Conservation (phyloP, 495 filamentous ascomycete species). For the Cercophora newfieldiana region DNA sequence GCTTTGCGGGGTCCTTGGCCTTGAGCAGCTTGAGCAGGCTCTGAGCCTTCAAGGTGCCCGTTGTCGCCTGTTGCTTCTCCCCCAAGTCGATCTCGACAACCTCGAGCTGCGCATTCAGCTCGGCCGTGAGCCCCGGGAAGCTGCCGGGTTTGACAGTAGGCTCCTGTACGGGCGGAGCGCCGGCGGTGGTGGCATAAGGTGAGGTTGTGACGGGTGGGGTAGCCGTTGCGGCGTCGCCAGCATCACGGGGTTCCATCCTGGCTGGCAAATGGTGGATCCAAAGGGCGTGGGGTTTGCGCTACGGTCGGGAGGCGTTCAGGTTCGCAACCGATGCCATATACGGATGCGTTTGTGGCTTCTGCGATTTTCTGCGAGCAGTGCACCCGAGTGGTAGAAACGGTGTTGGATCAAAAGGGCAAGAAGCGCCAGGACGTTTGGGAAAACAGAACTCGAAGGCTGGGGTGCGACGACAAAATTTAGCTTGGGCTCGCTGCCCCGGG, state of each 20-base stretch:
- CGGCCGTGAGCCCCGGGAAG: slow-evolving; percentile 16
- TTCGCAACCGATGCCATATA: not conserved
- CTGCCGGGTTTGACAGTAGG: not conserved
- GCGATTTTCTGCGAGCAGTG: not conserved
- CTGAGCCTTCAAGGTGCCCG: not conserved
- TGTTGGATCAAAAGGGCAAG: not conserved
- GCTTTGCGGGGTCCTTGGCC: slow-evolving; percentile 10
- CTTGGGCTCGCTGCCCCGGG: not conserved
- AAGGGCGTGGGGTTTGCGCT: not conserved
- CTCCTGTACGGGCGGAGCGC: not conserved
- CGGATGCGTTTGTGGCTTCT: not conserved
- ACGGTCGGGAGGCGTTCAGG: not conserved
- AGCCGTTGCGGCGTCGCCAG: not conserved
- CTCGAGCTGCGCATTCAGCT: slow-evolving; percentile 25
- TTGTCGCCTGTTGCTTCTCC: not conserved
- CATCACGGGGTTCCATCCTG: not conserved
- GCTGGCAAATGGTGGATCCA: not conserved
- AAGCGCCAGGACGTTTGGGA: not conserved
- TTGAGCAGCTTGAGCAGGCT: slow-evolving; percentile 1
- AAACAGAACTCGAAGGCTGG: not conserved
- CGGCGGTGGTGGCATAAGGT: not conserved
- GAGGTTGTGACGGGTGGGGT: not conserved
- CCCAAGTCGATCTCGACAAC: not conserved
- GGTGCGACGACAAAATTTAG: not conserved
- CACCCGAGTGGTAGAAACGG: not conserved